These are phyloP conservation scores for Aspergillus sp. DNA, from an alignment of 2,329 filamentous ascomycete species.

Conservation along the genomic window DNA sequence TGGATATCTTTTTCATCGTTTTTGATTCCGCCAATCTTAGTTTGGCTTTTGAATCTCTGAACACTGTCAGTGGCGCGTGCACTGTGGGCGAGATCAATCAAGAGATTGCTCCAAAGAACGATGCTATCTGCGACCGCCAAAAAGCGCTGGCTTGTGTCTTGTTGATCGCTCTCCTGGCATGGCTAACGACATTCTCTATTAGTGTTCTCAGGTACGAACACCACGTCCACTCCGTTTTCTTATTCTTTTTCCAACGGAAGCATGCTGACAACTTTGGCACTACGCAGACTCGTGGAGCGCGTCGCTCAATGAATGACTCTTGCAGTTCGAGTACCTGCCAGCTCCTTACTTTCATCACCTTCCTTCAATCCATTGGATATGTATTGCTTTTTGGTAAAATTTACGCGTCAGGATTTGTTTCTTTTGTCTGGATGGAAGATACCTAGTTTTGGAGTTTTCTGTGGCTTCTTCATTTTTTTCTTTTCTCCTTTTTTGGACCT, in stretches of 20 bases:
- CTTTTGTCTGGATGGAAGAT: background rate
- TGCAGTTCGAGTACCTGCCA: background rate
- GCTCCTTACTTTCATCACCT: background rate
- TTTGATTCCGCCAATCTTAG: slow-evolving; percentile 93
- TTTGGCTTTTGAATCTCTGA: slow-evolving; percentile 81
- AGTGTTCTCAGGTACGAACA: slow-evolving; percentile 68
- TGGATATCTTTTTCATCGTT: slow-evolving; percentile 95
- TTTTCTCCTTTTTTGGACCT: background rate
- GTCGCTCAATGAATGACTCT: slow-evolving; percentile 18
- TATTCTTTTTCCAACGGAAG: background rate
- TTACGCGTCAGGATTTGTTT: background rate
- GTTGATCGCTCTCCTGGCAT: slow-evolving; percentile 79
- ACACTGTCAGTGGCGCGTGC: slow-evolving; percentile 60
- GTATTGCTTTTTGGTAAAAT: background rate
- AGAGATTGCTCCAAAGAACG: slow-evolving; percentile 31
- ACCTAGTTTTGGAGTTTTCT: background rate
- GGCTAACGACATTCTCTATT: slow-evolving; percentile 85
- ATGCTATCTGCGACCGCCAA: slow-evolving; percentile 60
- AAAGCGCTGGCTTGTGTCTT: slow-evolving; percentile 75
- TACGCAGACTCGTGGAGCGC: slow-evolving; percentile 39
- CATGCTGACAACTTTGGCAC: slow-evolving; percentile 27
- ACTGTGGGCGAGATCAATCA: slow-evolving; percentile 45
- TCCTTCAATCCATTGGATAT: background rate
- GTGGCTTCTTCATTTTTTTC: background rate
- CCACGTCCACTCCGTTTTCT: background rate